phyloP scores from a whole-genome alignment of 2,329 filamentous ascomycete genomes.

The Amesomyces nigricolor region DNA sequence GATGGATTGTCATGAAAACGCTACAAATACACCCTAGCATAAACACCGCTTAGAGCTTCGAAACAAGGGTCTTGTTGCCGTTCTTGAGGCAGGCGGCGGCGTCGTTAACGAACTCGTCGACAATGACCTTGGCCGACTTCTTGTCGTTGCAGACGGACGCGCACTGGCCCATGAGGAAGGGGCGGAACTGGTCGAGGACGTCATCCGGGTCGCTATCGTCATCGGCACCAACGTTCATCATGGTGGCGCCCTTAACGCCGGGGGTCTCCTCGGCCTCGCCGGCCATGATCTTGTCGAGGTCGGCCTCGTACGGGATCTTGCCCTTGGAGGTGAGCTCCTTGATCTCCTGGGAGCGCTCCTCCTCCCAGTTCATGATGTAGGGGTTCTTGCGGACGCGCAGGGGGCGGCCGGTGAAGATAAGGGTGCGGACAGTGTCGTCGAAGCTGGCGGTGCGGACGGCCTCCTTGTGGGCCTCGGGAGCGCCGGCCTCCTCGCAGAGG shows the following conservation, averaged over 20 bases:
- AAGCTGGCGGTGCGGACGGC: constrained; percentile 86
- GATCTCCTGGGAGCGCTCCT: constrained; percentile 83
- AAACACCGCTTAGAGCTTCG: constrained; percentile 56
- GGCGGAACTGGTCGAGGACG: constrained; percentile 82
- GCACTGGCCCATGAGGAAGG: constrained; percentile 94
- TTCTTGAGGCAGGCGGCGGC: constrained; percentile 66
- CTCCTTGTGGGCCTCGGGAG: constrained; percentile 90
- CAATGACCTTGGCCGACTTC: constrained; percentile 83
- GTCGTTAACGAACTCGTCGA: constrained; percentile 88
- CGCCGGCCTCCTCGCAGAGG: constrained; percentile 87
- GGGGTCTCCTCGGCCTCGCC: constrained; percentile 55
- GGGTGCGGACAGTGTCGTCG: constrained; percentile 92
- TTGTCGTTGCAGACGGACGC: constrained; percentile 89
- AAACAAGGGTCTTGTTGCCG: constrained; percentile 41
- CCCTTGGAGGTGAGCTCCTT: constrained; percentile 87
- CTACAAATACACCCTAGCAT: background rate
- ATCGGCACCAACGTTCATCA: constrained; percentile 52
- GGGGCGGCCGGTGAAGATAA: constrained; percentile 97
- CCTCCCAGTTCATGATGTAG: constrained; percentile 96
- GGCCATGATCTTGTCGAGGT: constrained; percentile 73
- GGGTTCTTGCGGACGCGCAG: constrained; percentile 88
- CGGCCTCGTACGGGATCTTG: constrained; percentile 86
- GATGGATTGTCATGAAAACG: constrained; percentile 3
- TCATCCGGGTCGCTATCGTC: constrained; percentile 69
- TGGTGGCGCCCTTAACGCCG: constrained; percentile 47